Percentiles rank a stretch among this genome's conserved stretches.
phyloP scores from a whole-genome alignment of 164 flowering plant species.

The Cinnamomum micranthum region DNA sequence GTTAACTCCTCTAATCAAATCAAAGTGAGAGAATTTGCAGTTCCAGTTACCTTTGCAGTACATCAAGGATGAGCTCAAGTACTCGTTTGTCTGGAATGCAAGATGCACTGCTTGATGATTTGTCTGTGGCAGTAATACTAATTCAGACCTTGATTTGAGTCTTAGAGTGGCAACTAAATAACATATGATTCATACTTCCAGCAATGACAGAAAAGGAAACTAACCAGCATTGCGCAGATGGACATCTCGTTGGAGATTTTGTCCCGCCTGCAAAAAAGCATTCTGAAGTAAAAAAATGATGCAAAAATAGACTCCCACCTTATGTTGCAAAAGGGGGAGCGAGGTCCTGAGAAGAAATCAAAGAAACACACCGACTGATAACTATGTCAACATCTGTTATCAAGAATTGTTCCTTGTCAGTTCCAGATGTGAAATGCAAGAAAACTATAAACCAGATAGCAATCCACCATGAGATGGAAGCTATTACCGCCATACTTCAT shows the following conservation, averaged over 20 bases:
- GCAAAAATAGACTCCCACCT: too few species aligned
- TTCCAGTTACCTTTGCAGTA: slow-evolving; percentile 45
- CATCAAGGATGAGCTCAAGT: slow-evolving; percentile 52
- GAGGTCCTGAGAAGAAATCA: background rate
- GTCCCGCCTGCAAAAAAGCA: slow-evolving; percentile 20
- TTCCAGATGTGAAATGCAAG: too few species aligned
- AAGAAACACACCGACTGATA: too few species aligned
- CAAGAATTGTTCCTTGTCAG: background rate
- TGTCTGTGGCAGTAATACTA: slow-evolving; percentile 18
- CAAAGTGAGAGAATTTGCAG: background rate
- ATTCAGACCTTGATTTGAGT: slow-evolving; percentile 3
- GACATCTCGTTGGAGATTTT: slow-evolving; percentile 17
- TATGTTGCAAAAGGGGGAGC: background rate
- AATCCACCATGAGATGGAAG: background rate
- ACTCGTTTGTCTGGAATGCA: slow-evolving; percentile 40
- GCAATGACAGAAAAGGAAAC: slow-evolving; percentile 7
- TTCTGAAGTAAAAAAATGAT: background rate
- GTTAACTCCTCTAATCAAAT: background rate
- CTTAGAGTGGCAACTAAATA: background rate
- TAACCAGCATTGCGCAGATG: slow-evolving; percentile 23
- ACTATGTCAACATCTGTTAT: too few species aligned
- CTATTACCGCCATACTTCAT: too few species aligned
- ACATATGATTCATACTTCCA: background rate
- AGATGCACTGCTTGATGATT: slow-evolving; percentile 10
- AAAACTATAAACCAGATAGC: background rate